A percentile compares a stretch with the other conserved stretches of the same genome.
Conservation (phyloP, 345 rosid genomes). For the Dovyalis caffra region DNA sequence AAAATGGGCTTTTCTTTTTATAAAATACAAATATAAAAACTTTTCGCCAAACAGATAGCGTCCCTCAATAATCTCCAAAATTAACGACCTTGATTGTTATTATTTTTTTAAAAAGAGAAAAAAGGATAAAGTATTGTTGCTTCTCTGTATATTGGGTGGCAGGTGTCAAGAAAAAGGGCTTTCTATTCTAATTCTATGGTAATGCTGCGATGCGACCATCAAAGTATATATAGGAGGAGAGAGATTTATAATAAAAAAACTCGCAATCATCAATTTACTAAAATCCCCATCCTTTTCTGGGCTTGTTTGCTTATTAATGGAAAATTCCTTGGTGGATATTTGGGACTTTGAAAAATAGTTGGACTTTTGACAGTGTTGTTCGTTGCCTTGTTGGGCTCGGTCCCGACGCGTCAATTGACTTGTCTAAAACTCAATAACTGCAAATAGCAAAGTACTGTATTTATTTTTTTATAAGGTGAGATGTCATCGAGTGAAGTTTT, state of each 20-base stretch:
- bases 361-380: not conserved
- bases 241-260: not conserved
- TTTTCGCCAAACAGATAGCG: not conserved
- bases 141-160: conserved; percentile 16
- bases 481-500: too few species aligned
- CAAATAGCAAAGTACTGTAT: not conserved
- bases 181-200: not conserved
- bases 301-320: not conserved
- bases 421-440: not conserved
- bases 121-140: not conserved
- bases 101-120: too few species aligned
- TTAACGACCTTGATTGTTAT: not conserved
- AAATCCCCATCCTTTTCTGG: not conserved
- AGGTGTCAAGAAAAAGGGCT: not conserved
- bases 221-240: not conserved
- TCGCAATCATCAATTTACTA: not conserved
- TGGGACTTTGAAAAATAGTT: not conserved
- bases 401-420: conserved; percentile 15
- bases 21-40: not conserved
- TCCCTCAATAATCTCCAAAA: conserved; percentile 1
- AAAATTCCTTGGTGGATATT: too few species aligned
- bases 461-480: too few species aligned
- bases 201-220: too few species aligned
- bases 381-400: not conserved
- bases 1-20: not conserved